Evolutionary conservation across 2,329 filamentous ascomycete species (phyloP), one percentile per base, ranked within the genome.

Genomic region (Diaporthe ilicicola): DNA sequence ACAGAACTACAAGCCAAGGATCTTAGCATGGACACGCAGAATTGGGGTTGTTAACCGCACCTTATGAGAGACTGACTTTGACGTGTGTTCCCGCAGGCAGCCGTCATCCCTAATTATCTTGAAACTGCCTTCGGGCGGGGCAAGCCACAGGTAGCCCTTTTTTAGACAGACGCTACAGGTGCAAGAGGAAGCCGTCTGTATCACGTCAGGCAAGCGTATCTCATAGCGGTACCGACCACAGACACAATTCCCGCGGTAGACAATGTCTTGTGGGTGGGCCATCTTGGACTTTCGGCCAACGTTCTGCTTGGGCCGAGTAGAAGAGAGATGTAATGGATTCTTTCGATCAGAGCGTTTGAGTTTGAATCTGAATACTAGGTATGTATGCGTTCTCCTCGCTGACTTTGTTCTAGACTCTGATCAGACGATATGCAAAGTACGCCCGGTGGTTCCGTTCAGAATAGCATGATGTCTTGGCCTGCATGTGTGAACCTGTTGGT

Each of bases 81-180:
- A 48, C 12, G 3, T 9, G 59, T 62, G 42, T 62, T 62, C 27
- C 42, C 29, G 51, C 10, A 72, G 22, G 22, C 44, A n/a, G 3
- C 56, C 67, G 46, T 72, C 67, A 29, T 73, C 34, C 5, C 29
- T 54, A 9, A 62, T 64, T 32, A 50, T 46, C 34, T 6, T 34
- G 2, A 32, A 19, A 53, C 39, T 62, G 59, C 50, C 44, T 29
- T 42, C 29, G 17, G 59, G 61, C n/a, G 61, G 61, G 22, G 51
- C 66, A 19, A 64, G 66, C 70, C 70, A 73, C 6, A 73, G 39
- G 39, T 69, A 72, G 8, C 70, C 72, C 29, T 72, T 70, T 34
- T 73, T 73, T 8, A n/a, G 22, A n/a, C 72, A 73, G 24, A 73
- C 29, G 8, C 66, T 39, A 42, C 70, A 73, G 2, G 70, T 37